Evolutionary conservation across 192 early-diverging fungal species (phyloP).

Genomic region (Phycomyces blakesleeanus): DNA sequence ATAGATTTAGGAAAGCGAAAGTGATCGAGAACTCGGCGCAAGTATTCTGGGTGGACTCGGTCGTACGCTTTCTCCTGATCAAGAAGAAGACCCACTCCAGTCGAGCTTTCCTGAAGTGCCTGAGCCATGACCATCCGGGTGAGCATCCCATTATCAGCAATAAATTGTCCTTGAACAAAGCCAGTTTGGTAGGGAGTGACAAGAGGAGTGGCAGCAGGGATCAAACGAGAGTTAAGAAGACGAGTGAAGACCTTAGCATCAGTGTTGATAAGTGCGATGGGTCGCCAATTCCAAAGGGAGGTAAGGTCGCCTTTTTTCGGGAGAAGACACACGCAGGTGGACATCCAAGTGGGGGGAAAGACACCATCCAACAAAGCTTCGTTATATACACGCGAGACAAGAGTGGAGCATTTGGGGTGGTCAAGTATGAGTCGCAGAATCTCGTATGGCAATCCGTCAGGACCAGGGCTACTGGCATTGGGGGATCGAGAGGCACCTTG

Average conservation of each 20-base stretch:
- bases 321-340: constrained; percentile 1
- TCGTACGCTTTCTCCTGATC: constrained; percentile 32
- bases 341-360: not conserved
- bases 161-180: constrained; percentile 9
- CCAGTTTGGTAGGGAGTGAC: constrained; percentile 20
- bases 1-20: constrained; percentile 7
- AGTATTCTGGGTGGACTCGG: constrained; percentile 18
- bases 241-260: constrained; percentile 26
- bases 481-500: no score
- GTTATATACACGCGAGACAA: no score
- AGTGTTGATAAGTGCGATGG: constrained; percentile 14
- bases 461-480: no score
- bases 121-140: not conserved
- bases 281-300: constrained; percentile 19
- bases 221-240: constrained; percentile 5
- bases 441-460: no score
- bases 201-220: not conserved
- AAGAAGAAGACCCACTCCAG: constrained; percentile 8
- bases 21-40: not conserved
- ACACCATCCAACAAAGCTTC: not conserved
- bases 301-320: constrained; percentile 28
- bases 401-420: no score
- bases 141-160: constrained; percentile 16
- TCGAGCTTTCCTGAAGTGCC: not conserved
- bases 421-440: no score